Evolutionary conservation across 108 stramenopile genomes (phyloP), one percentile per base, ranked within the genome.

Genomic region (Nitzschia palea): DNA sequence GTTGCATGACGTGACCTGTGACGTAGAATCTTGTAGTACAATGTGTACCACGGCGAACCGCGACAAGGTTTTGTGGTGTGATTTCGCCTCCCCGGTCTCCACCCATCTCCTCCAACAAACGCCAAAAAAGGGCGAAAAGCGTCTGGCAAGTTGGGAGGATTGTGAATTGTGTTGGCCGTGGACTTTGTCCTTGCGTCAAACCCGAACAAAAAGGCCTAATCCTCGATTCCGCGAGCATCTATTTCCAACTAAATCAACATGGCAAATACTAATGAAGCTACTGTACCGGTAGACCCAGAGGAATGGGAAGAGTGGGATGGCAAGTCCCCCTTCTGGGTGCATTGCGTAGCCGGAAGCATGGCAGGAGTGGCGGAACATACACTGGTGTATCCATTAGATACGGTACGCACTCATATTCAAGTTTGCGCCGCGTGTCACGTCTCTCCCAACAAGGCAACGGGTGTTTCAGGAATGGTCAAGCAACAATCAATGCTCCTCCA

Each of bases 241-340:
- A n/a, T 58, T 14, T 33, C 57, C 57, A 44, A 44, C 22, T 17
- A 62, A 20, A 62, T 44, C 60, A 48, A 53, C 34, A 32, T 54
- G 10, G 37, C 12, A 3, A 43, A 35, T 51, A 45, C 35, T 33
- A 4, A 66, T 17, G 29, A 28, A 20, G 23, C 33, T 34, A 3
- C 2, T 60, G 5, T 18, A 37, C 40, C 26, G 14, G 17, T 34
- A 12, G 59, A 60, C 25, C 59, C 59, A 23, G 80, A 96, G 25
- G 98, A 99, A 52, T 97, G 95, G 96, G 97, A 99, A 81, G 98
- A 99, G 81, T 99, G 97, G 97, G 96, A 97, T 53, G 84, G 95
- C 17, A 80, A 62, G 0, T 79, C 80, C 17, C 91, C 94, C 34
- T 99, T 98, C 72, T 68, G 74, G 51, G 80, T 86, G 52, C 98